Evolutionary conservation across 2,329 filamentous ascomycete genomes (phyloP), one percentile per base, ranked within the genome.

Genomic region (Kalmusia sp.): DNA sequence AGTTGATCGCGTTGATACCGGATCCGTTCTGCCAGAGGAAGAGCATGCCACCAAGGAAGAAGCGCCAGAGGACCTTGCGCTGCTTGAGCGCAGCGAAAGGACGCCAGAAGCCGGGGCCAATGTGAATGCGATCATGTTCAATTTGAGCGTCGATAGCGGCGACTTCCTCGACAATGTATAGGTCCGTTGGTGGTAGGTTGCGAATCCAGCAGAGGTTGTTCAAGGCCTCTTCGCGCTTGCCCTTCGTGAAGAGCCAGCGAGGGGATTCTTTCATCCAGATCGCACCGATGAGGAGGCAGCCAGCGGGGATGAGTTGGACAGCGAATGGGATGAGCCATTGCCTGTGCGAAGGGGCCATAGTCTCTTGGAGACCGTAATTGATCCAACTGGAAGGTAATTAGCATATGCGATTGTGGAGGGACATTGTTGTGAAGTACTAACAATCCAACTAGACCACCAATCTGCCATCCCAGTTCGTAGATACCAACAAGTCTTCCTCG

Each of bases 21-120:
- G 78, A 82, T 44, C 87, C 87, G 63, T 93, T 93, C 73, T 93
- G 90, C 82, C 87, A 92, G 48, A 93, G 77, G 79, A 93, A 93
- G 17, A 93, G 80, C 65, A 90, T 83, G 50, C 84, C 83, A 40
- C 90, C 90, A 9, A 93, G 80, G 70, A 91, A 84, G 74, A 93
- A 87, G 35, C 90, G 84, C 79, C 86, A 91, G 60, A 84, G 84
- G 22, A 90, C 82, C 65, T 82, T 82, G 52, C 76, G 79, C 59
- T 69, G 55, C 51, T 68, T 72, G 49, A 65, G 59, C 27, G 65
- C 66, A 43, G 51, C 62, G 49, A 70, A 71, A 1, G 67, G 69
- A 33, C 87, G 87, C 86, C 86, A 91, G 80, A 92, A 92, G 3
- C 89, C 89, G 14, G 84, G 74, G 7, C 89, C 89, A 39, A 91